Evolutionary conservation across 179 eudicot genomes (phyloP), one percentile per base, ranked within the genome.

Genomic region (Kewa caespitosa): DNA sequence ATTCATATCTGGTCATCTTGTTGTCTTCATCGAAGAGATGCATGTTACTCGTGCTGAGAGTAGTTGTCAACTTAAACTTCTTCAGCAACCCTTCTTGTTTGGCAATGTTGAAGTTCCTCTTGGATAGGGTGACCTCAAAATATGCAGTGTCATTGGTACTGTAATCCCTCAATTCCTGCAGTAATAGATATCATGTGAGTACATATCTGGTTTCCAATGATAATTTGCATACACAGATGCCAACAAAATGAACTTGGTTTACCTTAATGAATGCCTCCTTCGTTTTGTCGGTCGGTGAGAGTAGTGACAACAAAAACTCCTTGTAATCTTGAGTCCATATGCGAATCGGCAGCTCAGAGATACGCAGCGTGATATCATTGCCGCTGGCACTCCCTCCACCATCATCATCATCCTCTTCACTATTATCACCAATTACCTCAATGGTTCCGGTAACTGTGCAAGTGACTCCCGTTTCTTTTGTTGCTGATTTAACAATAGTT

Each of bases 301-400:
- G 74, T 38, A 85, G 76, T 3, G 89, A 82, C 78, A 85, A 87
- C 37, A 92, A 42, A 81, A 94, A 94, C 15, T 87, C 94, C 83
- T 92, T 94, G 57, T 94, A 94, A 79, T 92, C 98, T 66, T 87
- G 87, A 64, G 94, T 92, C 97, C 97, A 94, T 67, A 84, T 86
- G 34, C 94, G 83, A 52, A 94, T 75, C 3, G 98, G 97, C 54
- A 94, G 80, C 83, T 94, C 98, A 8, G 89, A 83, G 73, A 94
- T 86, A 76, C 74, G 76, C 23, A 94, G 85, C 15, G 82, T 85
- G 60, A 88, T 76, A 46, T 82, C 77, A 1, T 52, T 80, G n/a
- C 31, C 78, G 62, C 34, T 63, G 36, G 22, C 73, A 65, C 67
- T 57, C 36, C 30, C 69, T 13, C 57, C 64, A 15, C 34, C 37